A percentile compares a stretch with the other conserved stretches of the same genome.
Conservation (phyloP, 176 grass and related monocot species). For the Cenchrus fungigraminus region DNA sequence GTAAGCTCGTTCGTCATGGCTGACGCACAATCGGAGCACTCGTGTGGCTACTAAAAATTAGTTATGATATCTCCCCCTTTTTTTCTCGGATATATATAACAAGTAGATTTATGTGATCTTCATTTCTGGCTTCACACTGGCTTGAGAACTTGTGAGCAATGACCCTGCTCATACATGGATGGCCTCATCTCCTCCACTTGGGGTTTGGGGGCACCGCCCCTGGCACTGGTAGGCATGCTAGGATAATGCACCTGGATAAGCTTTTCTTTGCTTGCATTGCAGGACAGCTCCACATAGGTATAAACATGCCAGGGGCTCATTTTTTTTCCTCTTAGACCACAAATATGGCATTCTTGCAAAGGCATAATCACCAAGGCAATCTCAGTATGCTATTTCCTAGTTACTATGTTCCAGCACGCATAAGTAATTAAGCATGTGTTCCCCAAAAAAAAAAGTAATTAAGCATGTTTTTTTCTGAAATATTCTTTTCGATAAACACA, state of each 20-base stretch:
- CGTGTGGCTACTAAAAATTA: background rate
- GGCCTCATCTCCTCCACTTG: conserved; percentile 48
- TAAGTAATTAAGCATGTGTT: background rate
- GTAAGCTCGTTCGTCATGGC: conserved; percentile 1
- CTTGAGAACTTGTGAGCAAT: background rate
- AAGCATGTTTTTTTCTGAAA: background rate
- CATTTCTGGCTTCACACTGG: background rate
- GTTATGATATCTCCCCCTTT: background rate
- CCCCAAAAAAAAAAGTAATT: background rate
- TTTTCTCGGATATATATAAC: background rate
- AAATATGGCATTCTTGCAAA: background rate
- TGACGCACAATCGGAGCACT: background rate
- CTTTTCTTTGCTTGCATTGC: conserved; percentile 32
- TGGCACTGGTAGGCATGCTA: background rate
- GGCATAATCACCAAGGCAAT: background rate
- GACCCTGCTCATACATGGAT: conserved; percentile 36
- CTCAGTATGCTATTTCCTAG: background rate
- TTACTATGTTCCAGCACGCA: background rate
- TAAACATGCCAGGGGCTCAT: conserved; percentile 8
- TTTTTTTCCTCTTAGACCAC: background rate
- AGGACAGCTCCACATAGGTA: background rate
- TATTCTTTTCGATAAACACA: background rate
- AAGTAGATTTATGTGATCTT: conserved; percentile 13
- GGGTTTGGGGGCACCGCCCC: background rate
- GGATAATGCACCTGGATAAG: conserved; percentile 39